Base-by-base conservation (phyloP, 306 rosid species). In the Citrullus amarus region DNA sequence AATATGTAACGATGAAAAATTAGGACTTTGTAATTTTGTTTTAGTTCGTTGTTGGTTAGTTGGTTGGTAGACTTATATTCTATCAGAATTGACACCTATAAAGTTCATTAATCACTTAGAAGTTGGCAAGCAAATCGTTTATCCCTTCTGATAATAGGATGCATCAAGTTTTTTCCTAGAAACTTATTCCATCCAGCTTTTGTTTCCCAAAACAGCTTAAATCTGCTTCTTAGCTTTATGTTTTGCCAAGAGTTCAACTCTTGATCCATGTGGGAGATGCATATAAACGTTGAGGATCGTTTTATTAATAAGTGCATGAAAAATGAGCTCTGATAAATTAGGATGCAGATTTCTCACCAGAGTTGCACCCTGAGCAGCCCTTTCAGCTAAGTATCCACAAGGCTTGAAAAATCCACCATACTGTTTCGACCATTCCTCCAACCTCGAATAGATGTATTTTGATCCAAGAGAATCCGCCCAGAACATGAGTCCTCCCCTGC, bases 391-490 rank as follows among this genome's bases (percentile, higher is more conserved):
- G 87, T 91, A 92, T 48, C 84, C 82, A 81, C 93, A 92, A 46
- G 99, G 97, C 92, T 91, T 87, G 97, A 91, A 95, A 81, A 95
- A 95, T 54, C 81, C 90, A 22, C 96, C 99, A n/a, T 92, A 92
- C 58, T 55, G 77, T 79, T 88, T 87, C 55, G 99, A 83, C 97
- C 97, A 95, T 78, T 84, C 89, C 82, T 92, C 90, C 93, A 95
- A 85, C 85, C 88, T 87, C 6, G 97, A 91, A 79, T 82, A 50
- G 56, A 95, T 86, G 87, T 95, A 95, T 79, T 88, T 88, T 86
- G 99, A 95, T 81, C 99, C 99, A 79, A 89, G 90, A 67, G 88
- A 82, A 79, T 95, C 97, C 14, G 96, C 99, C 99, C 99, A 95
- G 91, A 92, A 95, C 79, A 95, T 60, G 65, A 95, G 79, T 56